Evolutionary conservation across 257 asterid species (phyloP).

Genomic region (Capsicum rhomboideum): DNA sequence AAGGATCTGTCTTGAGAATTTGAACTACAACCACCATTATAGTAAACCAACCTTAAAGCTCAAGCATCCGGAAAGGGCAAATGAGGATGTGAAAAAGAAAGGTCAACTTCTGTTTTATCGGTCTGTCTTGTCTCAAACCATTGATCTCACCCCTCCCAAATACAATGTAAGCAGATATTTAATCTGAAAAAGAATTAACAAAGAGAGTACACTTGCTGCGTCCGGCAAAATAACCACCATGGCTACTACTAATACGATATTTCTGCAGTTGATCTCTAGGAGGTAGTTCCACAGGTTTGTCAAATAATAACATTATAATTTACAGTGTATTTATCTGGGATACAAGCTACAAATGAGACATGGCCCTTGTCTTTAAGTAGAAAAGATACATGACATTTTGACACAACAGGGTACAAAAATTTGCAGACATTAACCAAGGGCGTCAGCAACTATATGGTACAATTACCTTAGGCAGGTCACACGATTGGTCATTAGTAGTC

Average conservation of each 20-base stretch:
- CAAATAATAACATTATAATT: constrained; percentile 6
- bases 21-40: neutral
- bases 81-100: neutral
- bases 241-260: neutral
- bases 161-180: too few relatives aligned
- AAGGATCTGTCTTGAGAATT: neutral
- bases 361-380: neutral
- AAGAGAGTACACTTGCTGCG: neutral
- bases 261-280: neutral
- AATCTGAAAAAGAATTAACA: neutral
- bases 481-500: constrained; percentile 35
- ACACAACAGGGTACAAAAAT: constrained; percentile 10
- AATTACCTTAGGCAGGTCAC: constrained; percentile 5
- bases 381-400: constrained; percentile 2
- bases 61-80: neutral
- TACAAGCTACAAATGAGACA: constrained; percentile 13
- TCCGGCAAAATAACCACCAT: neutral
- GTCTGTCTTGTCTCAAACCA: too few relatives aligned
- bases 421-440: constrained; percentile 9
- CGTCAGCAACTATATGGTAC: constrained; percentile 20
- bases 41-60: neutral
- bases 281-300: neutral
- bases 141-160: too few relatives aligned
- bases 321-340: constrained; percentile 5
- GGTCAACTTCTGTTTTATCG: neutral